A percentile compares a stretch with the other conserved stretches of the same genome.
These are phyloP conservation scores for Cladosporium sp. DNA, from an alignment of 2,329 filamentous ascomycete species.

Conservation along the genomic window DNA sequence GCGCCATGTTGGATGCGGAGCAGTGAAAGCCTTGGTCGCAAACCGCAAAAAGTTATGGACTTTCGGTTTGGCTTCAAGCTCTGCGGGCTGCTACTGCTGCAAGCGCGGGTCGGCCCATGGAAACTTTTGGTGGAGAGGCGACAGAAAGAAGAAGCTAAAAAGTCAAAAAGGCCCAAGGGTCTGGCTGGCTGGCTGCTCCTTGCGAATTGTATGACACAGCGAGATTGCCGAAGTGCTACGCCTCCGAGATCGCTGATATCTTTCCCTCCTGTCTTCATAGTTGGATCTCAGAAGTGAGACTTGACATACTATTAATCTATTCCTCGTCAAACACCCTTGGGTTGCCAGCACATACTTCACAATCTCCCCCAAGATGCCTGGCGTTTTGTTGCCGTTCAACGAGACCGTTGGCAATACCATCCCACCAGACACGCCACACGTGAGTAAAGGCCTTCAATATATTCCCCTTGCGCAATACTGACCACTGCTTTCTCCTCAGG, in stretches of 20 bases:
- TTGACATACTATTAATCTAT: too few relatives aligned
- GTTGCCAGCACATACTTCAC: too few relatives aligned
- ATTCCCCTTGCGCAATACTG: neutral
- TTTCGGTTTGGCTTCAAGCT: slow-evolving; percentile 12
- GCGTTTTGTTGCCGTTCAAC: slow-evolving; percentile 28
- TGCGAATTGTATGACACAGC: too few relatives aligned
- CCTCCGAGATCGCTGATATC: slow-evolving; percentile 8
- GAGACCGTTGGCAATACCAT: slow-evolving; percentile 61
- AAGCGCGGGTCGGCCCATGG: neutral
- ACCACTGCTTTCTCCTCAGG: slow-evolving; percentile 51
- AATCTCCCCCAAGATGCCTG: slow-evolving; percentile 16
- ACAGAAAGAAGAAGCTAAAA: too few relatives aligned
- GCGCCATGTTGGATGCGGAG: slow-evolving; percentile 25
- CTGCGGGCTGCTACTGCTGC: neutral
- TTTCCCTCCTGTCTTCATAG: neutral
- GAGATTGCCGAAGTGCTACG: too few relatives aligned
- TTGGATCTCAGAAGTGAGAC: too few relatives aligned
- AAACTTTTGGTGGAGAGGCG: neutral
- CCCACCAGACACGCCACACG: slow-evolving; percentile 73
- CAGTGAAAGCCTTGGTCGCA: neutral
- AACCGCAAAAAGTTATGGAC: slow-evolving; percentile 14
- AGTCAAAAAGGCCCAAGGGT: neutral
- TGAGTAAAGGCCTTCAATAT: slow-evolving; percentile 41
- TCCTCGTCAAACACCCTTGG: too few relatives aligned
- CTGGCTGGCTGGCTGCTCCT: neutral